Conservation (phyloP, 768 basidiomycete species). For the Kwoniella sp. region DNA sequence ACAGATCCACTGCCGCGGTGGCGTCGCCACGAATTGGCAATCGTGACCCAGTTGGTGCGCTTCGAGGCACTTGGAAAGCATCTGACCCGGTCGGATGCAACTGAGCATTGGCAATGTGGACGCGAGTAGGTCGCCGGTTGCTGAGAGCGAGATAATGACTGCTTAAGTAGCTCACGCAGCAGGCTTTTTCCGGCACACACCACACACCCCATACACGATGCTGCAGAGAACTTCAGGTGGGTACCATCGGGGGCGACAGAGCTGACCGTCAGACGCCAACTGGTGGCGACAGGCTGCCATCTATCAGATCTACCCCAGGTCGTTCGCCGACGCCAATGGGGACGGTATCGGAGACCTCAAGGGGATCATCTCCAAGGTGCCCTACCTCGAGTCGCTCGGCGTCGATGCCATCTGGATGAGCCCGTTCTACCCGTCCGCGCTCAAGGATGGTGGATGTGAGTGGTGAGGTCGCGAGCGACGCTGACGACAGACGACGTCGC, state of each 20-base stretch:
- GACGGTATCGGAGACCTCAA: slow-evolving; percentile 41
- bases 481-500: slow-evolving; percentile 33
- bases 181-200: too few relatives aligned
- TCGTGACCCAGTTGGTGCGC: too few relatives aligned
- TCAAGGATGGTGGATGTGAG: slow-evolving; percentile 46
- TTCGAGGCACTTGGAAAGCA: too few relatives aligned
- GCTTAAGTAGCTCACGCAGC: too few relatives aligned
- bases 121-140: too few relatives aligned
- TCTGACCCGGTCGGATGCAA: too few relatives aligned
- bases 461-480: not conserved
- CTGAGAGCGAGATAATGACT: too few relatives aligned
- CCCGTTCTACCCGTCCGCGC: slow-evolving; percentile 40
- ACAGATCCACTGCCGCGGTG: too few relatives aligned
- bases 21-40: too few relatives aligned
- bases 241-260: not conserved
- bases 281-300: slow-evolving; percentile 44
- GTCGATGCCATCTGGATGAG: slow-evolving; percentile 41
- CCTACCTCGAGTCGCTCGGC: slow-evolving; percentile 28
- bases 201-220: too few relatives aligned
- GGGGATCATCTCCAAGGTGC: slow-evolving; percentile 36
- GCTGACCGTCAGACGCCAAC: slow-evolving; percentile 18
- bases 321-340: slow-evolving; percentile 38
- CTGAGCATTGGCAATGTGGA: too few relatives aligned
- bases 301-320: slow-evolving; percentile 45
- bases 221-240: not conserved